phyloP scores from a whole-genome alignment of 331 rosid species.

The Quercus phellos region DNA sequence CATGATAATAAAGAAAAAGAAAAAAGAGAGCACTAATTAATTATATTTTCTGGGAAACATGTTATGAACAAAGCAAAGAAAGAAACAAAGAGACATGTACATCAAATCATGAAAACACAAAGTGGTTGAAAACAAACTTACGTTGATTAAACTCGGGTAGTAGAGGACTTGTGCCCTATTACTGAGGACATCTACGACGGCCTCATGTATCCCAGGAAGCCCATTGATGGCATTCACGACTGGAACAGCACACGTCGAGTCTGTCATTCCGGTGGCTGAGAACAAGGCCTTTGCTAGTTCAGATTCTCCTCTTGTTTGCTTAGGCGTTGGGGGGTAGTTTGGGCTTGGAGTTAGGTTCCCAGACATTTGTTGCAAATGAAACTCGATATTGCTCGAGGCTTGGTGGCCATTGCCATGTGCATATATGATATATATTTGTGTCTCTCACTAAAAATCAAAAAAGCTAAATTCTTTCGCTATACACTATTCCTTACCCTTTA shows the following conservation, averaged over 20 bases:
- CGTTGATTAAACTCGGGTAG: constrained; percentile 46
- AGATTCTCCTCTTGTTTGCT: constrained; percentile 13
- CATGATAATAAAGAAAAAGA: too few relatives aligned
- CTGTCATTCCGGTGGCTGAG: constrained; percentile 63
- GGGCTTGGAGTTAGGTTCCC: constrained; percentile 39
- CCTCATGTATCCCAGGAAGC: constrained; percentile 71
- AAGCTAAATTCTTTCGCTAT: too few relatives aligned
- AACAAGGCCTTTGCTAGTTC: constrained; percentile 38
- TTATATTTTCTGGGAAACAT: too few relatives aligned
- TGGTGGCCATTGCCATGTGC: background rate
- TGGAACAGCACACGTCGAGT: constrained; percentile 71
- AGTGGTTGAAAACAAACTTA: constrained; percentile 16
- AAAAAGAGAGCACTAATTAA: too few relatives aligned
- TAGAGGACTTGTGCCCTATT: constrained; percentile 57
- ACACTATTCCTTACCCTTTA: too few relatives aligned
- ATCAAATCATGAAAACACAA: background rate
- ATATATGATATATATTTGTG: too few relatives aligned
- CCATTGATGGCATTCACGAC: constrained; percentile 67
- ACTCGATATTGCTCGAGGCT: constrained; percentile 32
- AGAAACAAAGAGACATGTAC: background rate
- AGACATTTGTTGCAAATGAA: constrained; percentile 28
- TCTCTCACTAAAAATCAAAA: too few relatives aligned
- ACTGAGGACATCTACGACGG: constrained; percentile 64
- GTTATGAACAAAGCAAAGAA: background rate
- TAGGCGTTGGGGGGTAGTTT: constrained; percentile 38